phyloP scores from a whole-genome alignment of 225 moss, liverwort and hornwort species.

The Physcomitrium patens region DNA sequence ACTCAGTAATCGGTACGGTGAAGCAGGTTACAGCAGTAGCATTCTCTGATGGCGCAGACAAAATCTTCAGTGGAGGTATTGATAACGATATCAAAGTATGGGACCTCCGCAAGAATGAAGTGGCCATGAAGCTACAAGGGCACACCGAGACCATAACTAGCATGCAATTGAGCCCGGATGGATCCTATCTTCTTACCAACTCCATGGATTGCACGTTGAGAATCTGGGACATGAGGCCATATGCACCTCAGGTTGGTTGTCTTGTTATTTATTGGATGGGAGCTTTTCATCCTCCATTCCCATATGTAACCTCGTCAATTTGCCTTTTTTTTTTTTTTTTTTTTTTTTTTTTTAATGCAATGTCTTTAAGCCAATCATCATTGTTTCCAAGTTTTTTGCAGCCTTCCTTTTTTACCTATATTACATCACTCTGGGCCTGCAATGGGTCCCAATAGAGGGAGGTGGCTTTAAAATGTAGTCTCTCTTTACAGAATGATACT shows the following conservation, averaged over 20 bases:
- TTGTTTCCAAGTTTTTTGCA: constrained; percentile 9
- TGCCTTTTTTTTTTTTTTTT: no score
- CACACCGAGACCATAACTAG: constrained; percentile 94
- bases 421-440: background rate
- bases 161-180: constrained; percentile 94
- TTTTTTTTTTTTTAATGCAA: background rate
- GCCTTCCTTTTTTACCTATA: background rate
- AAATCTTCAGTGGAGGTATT: constrained; percentile 90
- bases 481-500: background rate
- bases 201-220: constrained; percentile 96
- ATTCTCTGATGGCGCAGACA: constrained; percentile 75
- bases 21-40: constrained; percentile 68
- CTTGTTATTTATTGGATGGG: background rate
- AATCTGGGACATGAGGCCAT: constrained; percentile 97
- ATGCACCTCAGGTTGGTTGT: constrained; percentile 69
- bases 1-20: background rate
- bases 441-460: background rate
- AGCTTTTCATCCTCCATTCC: no score
- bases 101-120: constrained; percentile 98
- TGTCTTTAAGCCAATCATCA: background rate
- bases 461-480: background rate
- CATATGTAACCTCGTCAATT: no score
- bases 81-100: constrained; percentile 97
- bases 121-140: constrained; percentile 90
- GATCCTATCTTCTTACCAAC: constrained; percentile 93